A percentile compares a stretch with the other conserved stretches of the same genome.
Evolutionary conservation across 2,329 filamentous ascomycete genomes (phyloP).

Genomic region (Colletotrichum brevisporum): DNA sequence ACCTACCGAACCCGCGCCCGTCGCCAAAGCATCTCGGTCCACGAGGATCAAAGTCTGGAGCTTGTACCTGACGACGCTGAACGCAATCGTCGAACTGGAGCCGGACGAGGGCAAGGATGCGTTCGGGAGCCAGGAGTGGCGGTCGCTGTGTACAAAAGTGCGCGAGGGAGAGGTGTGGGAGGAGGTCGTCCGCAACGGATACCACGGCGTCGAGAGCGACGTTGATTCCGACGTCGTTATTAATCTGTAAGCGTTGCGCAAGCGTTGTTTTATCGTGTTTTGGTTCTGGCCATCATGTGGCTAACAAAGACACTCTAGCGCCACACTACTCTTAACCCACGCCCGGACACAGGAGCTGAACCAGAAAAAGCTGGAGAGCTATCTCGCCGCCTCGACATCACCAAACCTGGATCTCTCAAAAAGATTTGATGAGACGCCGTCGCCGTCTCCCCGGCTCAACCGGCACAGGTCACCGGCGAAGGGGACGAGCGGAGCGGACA

Average conservation of each 20-base stretch:
- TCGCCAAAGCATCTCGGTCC: conserved; percentile 83
- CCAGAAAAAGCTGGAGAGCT: conserved; percentile 89
- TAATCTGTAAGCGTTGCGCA: conserved; percentile 74
- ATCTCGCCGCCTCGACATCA: conserved; percentile 82
- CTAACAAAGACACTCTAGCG: conserved; percentile 64
- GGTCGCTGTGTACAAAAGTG: conserved; percentile 84
- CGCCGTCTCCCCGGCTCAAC: conserved; percentile 52
- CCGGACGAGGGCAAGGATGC: conserved; percentile 90
- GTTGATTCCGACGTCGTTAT: conserved; percentile 96
- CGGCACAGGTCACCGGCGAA: conserved; percentile 62
- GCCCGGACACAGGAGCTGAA: conserved; percentile 86
- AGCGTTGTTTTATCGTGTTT: conserved; percentile 1
- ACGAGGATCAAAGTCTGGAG: conserved; percentile 98
- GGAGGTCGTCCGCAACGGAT: conserved; percentile 88
- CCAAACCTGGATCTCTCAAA: conserved; percentile 81
- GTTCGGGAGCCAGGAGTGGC: conserved; percentile 90
- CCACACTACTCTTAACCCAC: conserved; percentile 91
- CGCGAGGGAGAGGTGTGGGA: conserved; percentile 96
- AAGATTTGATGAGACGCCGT: conserved; percentile 67
- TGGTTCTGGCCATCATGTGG: conserved; percentile 14
- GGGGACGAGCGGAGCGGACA: conserved; percentile 77
- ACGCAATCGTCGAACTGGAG: conserved; percentile 90
- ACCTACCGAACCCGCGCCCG: conserved; percentile 73
- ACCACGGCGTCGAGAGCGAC: conserved; percentile 88
- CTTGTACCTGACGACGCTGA: conserved; percentile 92